Percentiles rank a stretch among this genome's conserved stretches.
These are phyloP conservation scores for Capronia americana DNA, from an alignment of 2,329 filamentous ascomycete species.

Conservation along the genomic window DNA sequence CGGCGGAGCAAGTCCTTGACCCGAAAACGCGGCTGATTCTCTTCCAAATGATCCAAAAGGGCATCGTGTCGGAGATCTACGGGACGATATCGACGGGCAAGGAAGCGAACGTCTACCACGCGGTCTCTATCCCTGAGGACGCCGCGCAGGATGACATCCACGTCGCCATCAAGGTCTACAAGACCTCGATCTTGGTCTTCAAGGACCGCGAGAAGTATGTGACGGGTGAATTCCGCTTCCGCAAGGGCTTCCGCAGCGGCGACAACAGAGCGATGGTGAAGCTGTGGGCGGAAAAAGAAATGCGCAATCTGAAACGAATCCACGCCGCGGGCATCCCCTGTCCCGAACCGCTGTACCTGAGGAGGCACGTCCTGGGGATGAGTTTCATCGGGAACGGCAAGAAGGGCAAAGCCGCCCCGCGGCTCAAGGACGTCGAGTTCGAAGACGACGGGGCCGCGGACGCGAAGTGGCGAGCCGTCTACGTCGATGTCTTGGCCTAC, in stretches of 20 bases:
- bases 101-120: constrained; percentile 97
- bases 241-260: constrained; percentile 88
- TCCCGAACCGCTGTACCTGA: constrained; percentile 85
- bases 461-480: constrained; percentile 76
- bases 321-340: constrained; percentile 84
- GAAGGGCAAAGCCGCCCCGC: constrained; percentile 85
- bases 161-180: constrained; percentile 97
- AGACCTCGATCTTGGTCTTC: constrained; percentile 96
- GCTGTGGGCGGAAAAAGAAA: constrained; percentile 98
- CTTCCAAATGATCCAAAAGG: constrained; percentile 92
- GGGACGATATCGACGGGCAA: constrained; percentile 96
- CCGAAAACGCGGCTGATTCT: constrained; percentile 94
- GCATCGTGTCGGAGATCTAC: constrained; percentile 87
- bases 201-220: constrained; percentile 98
- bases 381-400: constrained; percentile 85
- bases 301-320: constrained; percentile 87
- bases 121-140: constrained; percentile 67
- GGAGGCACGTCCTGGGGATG: constrained; percentile 96
- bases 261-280: constrained; percentile 98
- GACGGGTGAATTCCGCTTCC: constrained; percentile 90
- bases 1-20: constrained; percentile 92
- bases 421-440: constrained; percentile 84
- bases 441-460: constrained; percentile 56
- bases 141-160: constrained; percentile 64
- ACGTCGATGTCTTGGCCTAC: constrained; percentile 81